Evolutionary conservation across 73 alveolate species (phyloP), one percentile per base, ranked within the genome.

Genomic region (Paramecium caudatum): DNA sequence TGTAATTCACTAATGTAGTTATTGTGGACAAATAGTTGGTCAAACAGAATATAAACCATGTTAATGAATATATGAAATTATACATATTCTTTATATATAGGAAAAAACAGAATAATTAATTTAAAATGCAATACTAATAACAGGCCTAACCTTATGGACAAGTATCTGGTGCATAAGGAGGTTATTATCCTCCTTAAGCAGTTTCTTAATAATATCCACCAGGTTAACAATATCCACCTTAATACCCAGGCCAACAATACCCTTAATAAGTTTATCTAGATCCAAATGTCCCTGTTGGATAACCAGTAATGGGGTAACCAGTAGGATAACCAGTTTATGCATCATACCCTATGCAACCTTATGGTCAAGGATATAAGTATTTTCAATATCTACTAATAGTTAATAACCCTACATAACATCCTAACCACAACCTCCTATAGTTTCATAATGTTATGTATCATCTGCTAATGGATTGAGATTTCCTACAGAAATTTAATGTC

Each of bases 1-100:
- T 33, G 50, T 15, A 3, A 17, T 25, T 68, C 84, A 68, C 34
- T 19, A 13, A 68, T 68, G 84, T 36, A 37, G 61, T 12, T 33
- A 68, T 33, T 68, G 84, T 33, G 84, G 84, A 34, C 19, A 33
- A 68, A 33, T 16, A 6, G 30, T 68, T 2, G 47, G 47, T 3
- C 32, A n/a, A 3, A 68, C 50, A 12, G 55, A 34, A 7, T 68
- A 68, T 43, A 16, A 68, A 37, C 55, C 50, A n/a, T 68, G 84
- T 30, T 32, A n/a, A 10, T 68, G 47, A 68, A 25, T 68, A 32
- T 4, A 68, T 12, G 27, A 0, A 68, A 3, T 13, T 68, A 68
- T 68, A 68, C 12, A 34, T 33, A 8, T 34, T 68, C 46, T 23
- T 63, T 32, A 12, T 27, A 0, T 3, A 10, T n/a, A n/a, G 15